Base-by-base conservation (phyloP, 306 rosid species). In the Quercus bicolor region DNA sequence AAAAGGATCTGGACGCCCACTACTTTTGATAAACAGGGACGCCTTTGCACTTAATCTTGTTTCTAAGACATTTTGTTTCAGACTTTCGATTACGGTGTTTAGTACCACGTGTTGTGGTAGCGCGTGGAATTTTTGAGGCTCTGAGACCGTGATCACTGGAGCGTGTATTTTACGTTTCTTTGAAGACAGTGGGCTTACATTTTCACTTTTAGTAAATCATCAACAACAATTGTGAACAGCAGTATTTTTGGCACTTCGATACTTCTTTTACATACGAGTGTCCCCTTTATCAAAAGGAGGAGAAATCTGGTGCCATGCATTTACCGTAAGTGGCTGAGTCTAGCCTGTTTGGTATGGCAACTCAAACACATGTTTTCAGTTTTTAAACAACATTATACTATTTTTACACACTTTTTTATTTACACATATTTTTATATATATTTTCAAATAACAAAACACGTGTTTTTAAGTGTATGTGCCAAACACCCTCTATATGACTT, bases 1-100 rank as follows among this genome's bases (percentile, higher is more conserved):
- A 73, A 81, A 82, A 77, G 82, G 84, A 85, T 84, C 79, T 72
- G 81, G 86, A 79, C 83, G 85, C 85, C 88, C 85, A 53, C 85
- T 45, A 76, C 68, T 76, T 85, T 85, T 84, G 86, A 82, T 87
- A 52, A 74, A 37, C 86, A 77, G 79, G 77, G 84, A 73, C 80
- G 68, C 80, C 75, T 40, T 40, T 48, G 53, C 75, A 37, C 55
- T 74, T 51, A 3, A 3, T 0, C 75, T 78, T 48, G 73, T 78
- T 56, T 70, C 62, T n/a, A 23, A 3, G 37, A 56, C 45, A 19
- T 4, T 40, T 40, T 59, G 76, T 48, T 56, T 37, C 68, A 26
- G 75, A 70, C 65, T 18, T 68, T 29, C 28, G 11, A 37, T 4
- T 9, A 26, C 34, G 13, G 37, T 43, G 20, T 3, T 8, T 0